phyloP scores from a whole-genome alignment of 805 yeast genomes.

The Lipomyces spencermartinsiae region DNA sequence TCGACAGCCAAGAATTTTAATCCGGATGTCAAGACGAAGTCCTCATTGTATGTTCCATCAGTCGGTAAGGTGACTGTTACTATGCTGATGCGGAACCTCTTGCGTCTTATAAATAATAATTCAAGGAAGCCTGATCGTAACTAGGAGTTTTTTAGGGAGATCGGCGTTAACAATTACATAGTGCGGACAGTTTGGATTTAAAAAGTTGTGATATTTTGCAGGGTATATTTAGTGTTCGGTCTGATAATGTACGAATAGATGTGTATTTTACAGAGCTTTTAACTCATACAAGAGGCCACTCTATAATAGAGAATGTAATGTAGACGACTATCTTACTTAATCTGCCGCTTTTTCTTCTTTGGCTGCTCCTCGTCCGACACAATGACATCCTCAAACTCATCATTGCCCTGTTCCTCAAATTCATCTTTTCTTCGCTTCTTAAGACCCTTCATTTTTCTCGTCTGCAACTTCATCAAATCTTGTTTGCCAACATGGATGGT shows the following conservation, averaged over 20 bases:
- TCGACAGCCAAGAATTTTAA: slow-evolving; percentile 76
- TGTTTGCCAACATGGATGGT: slow-evolving; percentile 96
- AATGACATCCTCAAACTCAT: slow-evolving; percentile 34
- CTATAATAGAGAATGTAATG: neutral
- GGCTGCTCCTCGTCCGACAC: slow-evolving; percentile 29
- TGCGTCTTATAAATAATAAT: slow-evolving; percentile 75
- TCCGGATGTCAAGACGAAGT: slow-evolving; percentile 77
- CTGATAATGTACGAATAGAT: neutral
- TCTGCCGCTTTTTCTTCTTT: slow-evolving; percentile 21
- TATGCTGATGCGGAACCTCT: slow-evolving; percentile 87
- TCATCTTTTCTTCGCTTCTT: slow-evolving; percentile 69
- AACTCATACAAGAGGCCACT: neutral
- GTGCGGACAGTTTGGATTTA: neutral
- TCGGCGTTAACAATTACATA: neutral
- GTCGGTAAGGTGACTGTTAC: slow-evolving; percentile 96
- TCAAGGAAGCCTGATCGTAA: neutral
- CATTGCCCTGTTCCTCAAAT: slow-evolving; percentile 50
- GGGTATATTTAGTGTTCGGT: neutral
- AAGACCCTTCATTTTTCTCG: slow-evolving; percentile 98
- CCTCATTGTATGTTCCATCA: slow-evolving; percentile 92
- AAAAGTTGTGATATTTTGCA: neutral
- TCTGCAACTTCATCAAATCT: slow-evolving; percentile 86
- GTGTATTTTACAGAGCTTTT: neutral
- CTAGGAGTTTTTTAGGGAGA: neutral
- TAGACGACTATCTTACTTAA: neutral